phyloP scores from a whole-genome alignment of 768 basidiomycete genomes.

The Suillus subalutaceus region DNA sequence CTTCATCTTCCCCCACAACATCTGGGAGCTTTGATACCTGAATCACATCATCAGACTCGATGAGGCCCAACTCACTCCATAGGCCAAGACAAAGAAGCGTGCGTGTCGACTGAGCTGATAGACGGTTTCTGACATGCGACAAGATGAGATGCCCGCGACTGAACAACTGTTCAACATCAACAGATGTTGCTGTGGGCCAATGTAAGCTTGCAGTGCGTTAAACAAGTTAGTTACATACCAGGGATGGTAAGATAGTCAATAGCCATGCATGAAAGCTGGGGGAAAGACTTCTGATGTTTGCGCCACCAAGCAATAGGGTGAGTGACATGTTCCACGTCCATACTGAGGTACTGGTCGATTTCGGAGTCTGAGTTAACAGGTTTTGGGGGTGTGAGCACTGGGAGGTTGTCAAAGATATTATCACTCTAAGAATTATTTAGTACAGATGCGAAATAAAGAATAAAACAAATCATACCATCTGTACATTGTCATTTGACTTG shows the following conservation, averaged over 20 bases:
- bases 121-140: constrained; percentile 5
- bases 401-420: too few relatives aligned
- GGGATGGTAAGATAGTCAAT: constrained; percentile 36
- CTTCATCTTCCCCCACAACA: constrained; percentile 14
- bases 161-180: constrained; percentile 31
- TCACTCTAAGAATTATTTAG: too few relatives aligned
- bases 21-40: constrained; percentile 11
- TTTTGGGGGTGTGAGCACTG: too few relatives aligned
- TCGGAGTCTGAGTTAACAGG: too few relatives aligned
- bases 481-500: too few relatives aligned
- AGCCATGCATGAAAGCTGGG: constrained; percentile 37
- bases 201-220: constrained; percentile 20
- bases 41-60: constrained; percentile 28
- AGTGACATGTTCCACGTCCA: too few relatives aligned
- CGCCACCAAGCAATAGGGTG: too few relatives aligned
- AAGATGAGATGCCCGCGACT: constrained; percentile 30
- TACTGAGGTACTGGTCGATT: too few relatives aligned
- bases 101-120: constrained; percentile 30
- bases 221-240: constrained; percentile 28
- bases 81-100: constrained; percentile 34
- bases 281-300: constrained; percentile 30
- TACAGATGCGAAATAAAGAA: too few relatives aligned
- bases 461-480: too few relatives aligned
- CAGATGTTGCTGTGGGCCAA: constrained; percentile 28
- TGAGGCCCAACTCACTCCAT: constrained; percentile 31